A percentile compares a stretch with the other conserved stretches of the same genome.
phyloP scores from a whole-genome alignment of 1,284 basidiomycete species.

The Hemileia vastatrix region DNA sequence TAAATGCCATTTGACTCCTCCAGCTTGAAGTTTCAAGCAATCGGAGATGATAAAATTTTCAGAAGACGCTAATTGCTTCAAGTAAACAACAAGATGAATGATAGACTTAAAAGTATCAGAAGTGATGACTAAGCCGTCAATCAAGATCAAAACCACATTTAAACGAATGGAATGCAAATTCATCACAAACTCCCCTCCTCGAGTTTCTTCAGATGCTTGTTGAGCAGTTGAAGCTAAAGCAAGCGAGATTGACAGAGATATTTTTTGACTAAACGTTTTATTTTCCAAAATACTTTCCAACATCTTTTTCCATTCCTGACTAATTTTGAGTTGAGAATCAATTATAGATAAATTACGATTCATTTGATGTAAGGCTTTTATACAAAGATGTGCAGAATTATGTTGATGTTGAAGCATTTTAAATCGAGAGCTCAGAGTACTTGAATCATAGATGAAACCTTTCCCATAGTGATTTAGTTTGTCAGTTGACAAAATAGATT shows the following conservation, averaged over 20 bases:
- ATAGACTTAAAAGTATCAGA: slow-evolving; percentile 14
- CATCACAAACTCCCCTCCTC: slow-evolving; percentile 20
- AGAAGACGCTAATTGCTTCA: slow-evolving; percentile 12
- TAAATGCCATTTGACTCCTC: slow-evolving; percentile 14
- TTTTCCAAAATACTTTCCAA: slow-evolving; percentile 14
- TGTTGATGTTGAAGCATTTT: too few relatives aligned
- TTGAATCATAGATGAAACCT: slow-evolving; percentile 21
- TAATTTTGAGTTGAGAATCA: slow-evolving; percentile 19
- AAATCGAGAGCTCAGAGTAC: too few relatives aligned
- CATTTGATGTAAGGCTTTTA: slow-evolving; percentile 17
- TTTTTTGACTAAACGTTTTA: neutral
- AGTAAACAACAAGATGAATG: slow-evolving; percentile 10
- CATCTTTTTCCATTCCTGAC: slow-evolving; percentile 15
- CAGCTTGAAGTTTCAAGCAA: slow-evolving; percentile 11
- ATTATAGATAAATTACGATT: slow-evolving; percentile 21
- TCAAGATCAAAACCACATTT: slow-evolving; percentile 10
- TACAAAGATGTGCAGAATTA: too few relatives aligned
- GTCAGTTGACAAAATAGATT: slow-evolving; percentile 13
- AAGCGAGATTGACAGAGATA: slow-evolving; percentile 11
- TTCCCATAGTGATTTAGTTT: slow-evolving; percentile 17
- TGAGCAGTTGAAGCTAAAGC: slow-evolving; percentile 2
- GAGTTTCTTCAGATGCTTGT: slow-evolving; percentile 5
- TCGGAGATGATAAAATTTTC: slow-evolving; percentile 15
- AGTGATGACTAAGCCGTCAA: slow-evolving; percentile 14
- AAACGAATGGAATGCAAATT: slow-evolving; percentile 22